Evolutionary conservation across 106 monocot genomes (phyloP).

Genomic region (Phalaenopsis aphrodite): DNA sequence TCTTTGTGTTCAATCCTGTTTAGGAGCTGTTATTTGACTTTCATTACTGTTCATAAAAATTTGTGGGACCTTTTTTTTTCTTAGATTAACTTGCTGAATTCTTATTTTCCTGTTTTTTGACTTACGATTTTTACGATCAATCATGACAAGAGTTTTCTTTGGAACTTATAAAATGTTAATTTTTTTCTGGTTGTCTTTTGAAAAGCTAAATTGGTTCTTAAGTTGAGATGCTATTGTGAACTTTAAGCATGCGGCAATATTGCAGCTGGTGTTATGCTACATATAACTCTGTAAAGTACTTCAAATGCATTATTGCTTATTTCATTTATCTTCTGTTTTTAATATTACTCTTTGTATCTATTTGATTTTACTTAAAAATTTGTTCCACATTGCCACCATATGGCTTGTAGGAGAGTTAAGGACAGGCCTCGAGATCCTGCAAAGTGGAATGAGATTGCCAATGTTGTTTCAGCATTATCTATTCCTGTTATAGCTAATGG

Average conservation of each 20-base stretch:
- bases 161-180: neutral
- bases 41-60: neutral
- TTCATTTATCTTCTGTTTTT: neutral
- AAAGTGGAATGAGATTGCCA: constrained; percentile 86
- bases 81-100: neutral
- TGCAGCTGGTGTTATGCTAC: neutral
- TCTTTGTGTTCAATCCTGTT: neutral
- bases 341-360: neutral
- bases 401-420: constrained; percentile 61
- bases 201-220: constrained; percentile 5
- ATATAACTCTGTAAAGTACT: neutral
- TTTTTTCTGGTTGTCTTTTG: neutral
- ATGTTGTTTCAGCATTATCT: constrained; percentile 79
- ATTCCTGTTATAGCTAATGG: constrained; percentile 99
- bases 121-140: neutral
- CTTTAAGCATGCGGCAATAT: neutral
- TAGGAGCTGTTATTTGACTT: neutral
- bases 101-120: neutral
- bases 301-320: neutral
- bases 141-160: neutral
- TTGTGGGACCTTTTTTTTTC: neutral
- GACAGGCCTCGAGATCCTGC: constrained; percentile 98
- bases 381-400: neutral
- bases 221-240: neutral
- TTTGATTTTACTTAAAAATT: constrained; percentile 3